Evolutionary conservation across 345 rosid genomes (phyloP).

Genomic region (Erodium maritimum): DNA sequence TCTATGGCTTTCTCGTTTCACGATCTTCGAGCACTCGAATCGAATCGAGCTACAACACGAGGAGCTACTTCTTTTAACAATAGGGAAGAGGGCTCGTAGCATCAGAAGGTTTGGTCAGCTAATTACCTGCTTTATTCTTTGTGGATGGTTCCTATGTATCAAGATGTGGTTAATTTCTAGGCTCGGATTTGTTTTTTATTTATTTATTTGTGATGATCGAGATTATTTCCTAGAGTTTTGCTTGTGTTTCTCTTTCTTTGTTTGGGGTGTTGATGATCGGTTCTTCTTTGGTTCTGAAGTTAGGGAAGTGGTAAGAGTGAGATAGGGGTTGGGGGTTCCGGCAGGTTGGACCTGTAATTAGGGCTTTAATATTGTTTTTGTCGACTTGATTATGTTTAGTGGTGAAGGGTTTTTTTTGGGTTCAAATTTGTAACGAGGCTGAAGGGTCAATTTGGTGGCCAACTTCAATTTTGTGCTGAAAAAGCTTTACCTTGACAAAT

Average conservation of each 20-base stretch:
- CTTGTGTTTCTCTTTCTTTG: too few species aligned
- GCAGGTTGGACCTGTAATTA: background rate
- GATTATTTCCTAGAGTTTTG: too few species aligned
- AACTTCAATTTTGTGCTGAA: background rate
- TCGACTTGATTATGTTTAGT: background rate
- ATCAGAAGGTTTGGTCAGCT: background rate
- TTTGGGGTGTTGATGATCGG: too few species aligned
- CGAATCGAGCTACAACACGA: background rate
- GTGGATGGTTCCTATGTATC: background rate
- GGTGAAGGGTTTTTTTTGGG: background rate
- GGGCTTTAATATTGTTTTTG: background rate
- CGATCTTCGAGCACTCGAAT: background rate
- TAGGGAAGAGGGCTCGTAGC: background rate
- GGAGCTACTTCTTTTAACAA: background rate
- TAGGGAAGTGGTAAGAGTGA: too few species aligned
- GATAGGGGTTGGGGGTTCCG: background rate
- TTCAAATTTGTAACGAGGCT: background rate
- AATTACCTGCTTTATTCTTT: background rate
- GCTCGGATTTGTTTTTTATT: too few species aligned
- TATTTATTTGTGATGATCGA: too few species aligned
- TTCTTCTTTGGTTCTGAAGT: too few species aligned
- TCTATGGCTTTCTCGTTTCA: background rate
- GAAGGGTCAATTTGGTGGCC: background rate
- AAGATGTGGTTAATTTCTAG: background rate
- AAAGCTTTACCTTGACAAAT: background rate